Evolutionary conservation across 2,329 filamentous ascomycete genomes (phyloP), one percentile per base, ranked within the genome.

Genomic region (Leptographium lundbergii): DNA sequence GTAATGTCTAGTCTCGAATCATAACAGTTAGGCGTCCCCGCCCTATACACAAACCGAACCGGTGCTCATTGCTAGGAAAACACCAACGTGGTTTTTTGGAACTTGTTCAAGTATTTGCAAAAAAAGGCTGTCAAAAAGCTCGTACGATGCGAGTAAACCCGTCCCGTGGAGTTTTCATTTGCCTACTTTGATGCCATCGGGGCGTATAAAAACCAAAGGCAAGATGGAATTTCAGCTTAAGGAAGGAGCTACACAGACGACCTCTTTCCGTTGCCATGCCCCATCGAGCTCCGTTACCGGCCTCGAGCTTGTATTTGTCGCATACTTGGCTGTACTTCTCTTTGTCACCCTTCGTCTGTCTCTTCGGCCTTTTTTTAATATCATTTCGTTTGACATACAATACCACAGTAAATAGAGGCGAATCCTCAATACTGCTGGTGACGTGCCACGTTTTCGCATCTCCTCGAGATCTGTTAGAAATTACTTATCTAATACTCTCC

Each of bases 251-350:
- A 32, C 27, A 29, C 51, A 34, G 32, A 34, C 17, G 19, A 3
- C 9, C 34, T 62, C 36, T 22, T 58, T 29, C 45, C 65, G 42
- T 45, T 45, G 6, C 42, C 42, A 19, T 45, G 9, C 42, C 6
- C 7, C 1, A 6, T n/a, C 2, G 6, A 45, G 13, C 17, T n/a
- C 42, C 42, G 42, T 22, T 45, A 45, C 42, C 42, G 42, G 19
- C 19, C 14, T 45, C 9, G 14, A 45, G 42, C 6, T n/a, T 45
- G 6, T 9, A 45, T 45, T 45, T 45, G 11, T 45, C 42, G 19
- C 17, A 22, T 45, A 45, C 19, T n/a, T 9, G 19, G 17, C 42
- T 6, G 42, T 19, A n/a, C 42, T n/a, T 45, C 42, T 45, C 42
- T 45, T n/a, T 45, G 42, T 45, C 19, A 45, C 42, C n/a, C 42